Evolutionary conservation across 192 early-diverging fungal genomes (phyloP).

Genomic region (Gonapodya sp.): DNA sequence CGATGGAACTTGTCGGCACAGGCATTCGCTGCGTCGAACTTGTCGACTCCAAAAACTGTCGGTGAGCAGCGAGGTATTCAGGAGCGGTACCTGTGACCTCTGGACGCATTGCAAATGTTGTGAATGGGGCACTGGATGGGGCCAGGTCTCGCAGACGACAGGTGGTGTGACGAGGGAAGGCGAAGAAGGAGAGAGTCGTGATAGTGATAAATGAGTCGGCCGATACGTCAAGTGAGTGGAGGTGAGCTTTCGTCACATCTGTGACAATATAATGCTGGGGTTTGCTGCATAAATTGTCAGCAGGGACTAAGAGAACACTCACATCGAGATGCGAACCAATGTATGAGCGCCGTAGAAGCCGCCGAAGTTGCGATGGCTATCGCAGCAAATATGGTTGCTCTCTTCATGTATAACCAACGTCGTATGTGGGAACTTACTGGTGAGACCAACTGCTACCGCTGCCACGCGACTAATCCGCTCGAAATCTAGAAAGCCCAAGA

Average conservation of each 20-base stretch:
- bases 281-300: no score
- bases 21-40: background rate
- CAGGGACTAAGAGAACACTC: no score
- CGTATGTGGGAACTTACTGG: background rate
- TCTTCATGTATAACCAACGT: background rate
- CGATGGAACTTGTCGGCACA: background rate
- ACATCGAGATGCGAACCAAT: slow-evolving; percentile 1
- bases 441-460: background rate
- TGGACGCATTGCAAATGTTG: background rate
- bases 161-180: background rate
- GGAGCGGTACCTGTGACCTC: background rate
- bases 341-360: background rate
- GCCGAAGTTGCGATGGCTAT: background rate
- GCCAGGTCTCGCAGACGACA: background rate
- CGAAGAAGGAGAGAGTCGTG: background rate
- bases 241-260: background rate
- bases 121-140: background rate
- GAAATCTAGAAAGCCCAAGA: background rate
- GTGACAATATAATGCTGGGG: background rate
- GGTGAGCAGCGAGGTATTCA: background rate
- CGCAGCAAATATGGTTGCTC: background rate
- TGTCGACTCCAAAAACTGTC: background rate
- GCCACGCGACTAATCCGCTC: background rate
- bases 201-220: background rate
- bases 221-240: background rate